Conservation (phyloP, 257 asterid genomes). For the Ajuga chamaepitys region DNA sequence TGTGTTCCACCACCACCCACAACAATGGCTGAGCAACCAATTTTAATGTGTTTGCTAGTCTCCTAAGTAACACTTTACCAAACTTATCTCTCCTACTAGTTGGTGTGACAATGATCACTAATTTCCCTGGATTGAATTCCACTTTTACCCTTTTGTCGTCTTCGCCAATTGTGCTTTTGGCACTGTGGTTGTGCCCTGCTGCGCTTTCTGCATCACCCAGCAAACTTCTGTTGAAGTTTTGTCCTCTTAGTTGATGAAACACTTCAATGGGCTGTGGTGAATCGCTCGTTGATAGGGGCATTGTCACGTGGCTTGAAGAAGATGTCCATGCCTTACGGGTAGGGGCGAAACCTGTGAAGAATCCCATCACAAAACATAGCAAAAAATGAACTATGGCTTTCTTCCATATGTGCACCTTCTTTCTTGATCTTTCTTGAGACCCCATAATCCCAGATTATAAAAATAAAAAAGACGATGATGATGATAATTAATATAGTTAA, state of each 20-base stretch:
- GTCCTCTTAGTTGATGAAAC: slow-evolving; percentile 20
- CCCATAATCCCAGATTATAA: slow-evolving; percentile 52
- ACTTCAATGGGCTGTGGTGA: slow-evolving; percentile 37
- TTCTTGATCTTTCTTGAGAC: slow-evolving; percentile 72
- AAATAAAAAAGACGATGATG: too few relatives aligned
- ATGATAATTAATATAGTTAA: background rate
- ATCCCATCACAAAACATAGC: slow-evolving; percentile 81
- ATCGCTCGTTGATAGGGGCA: slow-evolving; percentile 19
- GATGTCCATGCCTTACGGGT: slow-evolving; percentile 36
- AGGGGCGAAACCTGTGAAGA: slow-evolving; percentile 84
- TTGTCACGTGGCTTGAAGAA: slow-evolving; percentile 15
- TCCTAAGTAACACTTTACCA: slow-evolving; percentile 32
- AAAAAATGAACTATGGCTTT: slow-evolving; percentile 66
- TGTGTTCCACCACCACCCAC: slow-evolving; percentile 82
- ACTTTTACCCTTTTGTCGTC: slow-evolving; percentile 9
- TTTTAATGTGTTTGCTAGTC: slow-evolving; percentile 62
- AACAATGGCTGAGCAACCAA: slow-evolving; percentile 63
- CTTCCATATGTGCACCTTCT: slow-evolving; percentile 63
- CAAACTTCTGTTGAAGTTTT: slow-evolving; percentile 19
- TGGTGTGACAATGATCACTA: slow-evolving; percentile 70
- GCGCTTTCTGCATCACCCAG: slow-evolving; percentile 16
- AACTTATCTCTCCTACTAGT: slow-evolving; percentile 31
- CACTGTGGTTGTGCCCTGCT: background rate
- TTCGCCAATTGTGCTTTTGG: background rate
- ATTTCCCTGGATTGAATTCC: slow-evolving; percentile 25